Conservation (phyloP, 345 rosid genomes). For the Punica granatum region DNA sequence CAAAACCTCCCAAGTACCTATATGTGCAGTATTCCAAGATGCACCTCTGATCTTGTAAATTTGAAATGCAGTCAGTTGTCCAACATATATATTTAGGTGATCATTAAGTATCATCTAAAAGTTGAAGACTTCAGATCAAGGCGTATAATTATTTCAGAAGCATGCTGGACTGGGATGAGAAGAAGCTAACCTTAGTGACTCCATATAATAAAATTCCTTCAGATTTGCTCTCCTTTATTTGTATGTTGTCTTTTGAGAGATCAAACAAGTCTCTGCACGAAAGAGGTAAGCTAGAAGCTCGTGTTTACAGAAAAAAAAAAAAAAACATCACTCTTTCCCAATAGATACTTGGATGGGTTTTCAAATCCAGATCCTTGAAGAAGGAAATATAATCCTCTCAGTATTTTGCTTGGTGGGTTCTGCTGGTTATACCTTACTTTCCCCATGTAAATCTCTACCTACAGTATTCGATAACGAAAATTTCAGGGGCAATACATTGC, state of each 20-base stretch:
- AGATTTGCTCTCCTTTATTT: constrained; percentile 69
- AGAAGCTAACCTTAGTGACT: constrained; percentile 54
- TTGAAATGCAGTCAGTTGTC: background rate
- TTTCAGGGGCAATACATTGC: background rate
- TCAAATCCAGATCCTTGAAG: background rate
- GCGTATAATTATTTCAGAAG: background rate
- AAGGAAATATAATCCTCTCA: background rate
- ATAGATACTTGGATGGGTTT: background rate
- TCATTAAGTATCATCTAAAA: background rate
- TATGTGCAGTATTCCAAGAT: background rate
- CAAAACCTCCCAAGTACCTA: background rate
- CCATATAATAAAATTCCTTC: constrained; percentile 63
- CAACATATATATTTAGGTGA: background rate
- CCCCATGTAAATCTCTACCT: constrained; percentile 98
- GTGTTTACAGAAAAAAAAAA: background rate
- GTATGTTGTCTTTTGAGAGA: constrained; percentile 71
- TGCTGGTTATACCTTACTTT: constrained; percentile 52
- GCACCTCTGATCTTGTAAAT: background rate
- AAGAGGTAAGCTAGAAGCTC: background rate
- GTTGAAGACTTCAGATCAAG: background rate
- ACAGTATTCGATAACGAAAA: constrained; percentile 10
- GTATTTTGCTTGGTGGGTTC: constrained; percentile 1
- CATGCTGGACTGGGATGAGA: background rate
- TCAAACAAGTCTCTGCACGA: constrained; percentile 66
- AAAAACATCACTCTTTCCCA: background rate